Evolutionary conservation across 2,329 filamentous ascomycete species (phyloP).

Genomic region (Thermomyces lanuginosus): DNA sequence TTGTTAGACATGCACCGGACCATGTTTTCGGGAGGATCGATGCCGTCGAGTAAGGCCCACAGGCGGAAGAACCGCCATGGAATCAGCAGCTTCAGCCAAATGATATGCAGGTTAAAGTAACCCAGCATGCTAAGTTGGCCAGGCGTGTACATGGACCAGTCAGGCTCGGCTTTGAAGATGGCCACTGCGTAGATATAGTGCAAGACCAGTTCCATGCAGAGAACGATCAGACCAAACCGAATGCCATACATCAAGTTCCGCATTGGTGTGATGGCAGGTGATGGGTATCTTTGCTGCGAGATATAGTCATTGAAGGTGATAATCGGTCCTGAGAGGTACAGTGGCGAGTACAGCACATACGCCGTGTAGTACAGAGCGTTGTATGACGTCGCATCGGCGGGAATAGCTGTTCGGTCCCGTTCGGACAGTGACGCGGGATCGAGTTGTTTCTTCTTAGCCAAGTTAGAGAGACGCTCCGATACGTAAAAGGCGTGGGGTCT

Average conservation of each 20-base stretch:
- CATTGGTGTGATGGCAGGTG: conserved; percentile 50
- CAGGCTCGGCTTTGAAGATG: conserved; percentile 64
- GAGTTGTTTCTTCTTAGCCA: conserved; percentile 89
- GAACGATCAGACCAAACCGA: conserved; percentile 62
- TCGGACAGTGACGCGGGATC: conserved; percentile 78
- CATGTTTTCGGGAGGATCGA: conserved; percentile 97
- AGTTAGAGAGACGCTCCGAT: conserved; percentile 11
- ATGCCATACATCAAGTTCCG: conserved; percentile 69
- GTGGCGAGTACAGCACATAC: conserved; percentile 77
- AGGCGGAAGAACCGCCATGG: conserved; percentile 98
- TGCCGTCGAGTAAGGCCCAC: conserved; percentile 79
- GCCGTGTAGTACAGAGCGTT: conserved; percentile 75
- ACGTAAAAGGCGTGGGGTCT: conserved; percentile 15
- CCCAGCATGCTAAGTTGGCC: conserved; percentile 79
- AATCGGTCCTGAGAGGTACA: conserved; percentile 87
- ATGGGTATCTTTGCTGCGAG: conserved; percentile 59
- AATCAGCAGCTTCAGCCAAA: conserved; percentile 86
- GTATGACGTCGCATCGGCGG: conserved; percentile 54
- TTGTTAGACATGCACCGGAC: conserved; percentile 91
- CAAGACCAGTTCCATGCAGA: conserved; percentile 79
- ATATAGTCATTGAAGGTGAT: conserved; percentile 98
- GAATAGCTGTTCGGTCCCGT: conserved; percentile 63
- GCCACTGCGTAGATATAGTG: conserved; percentile 91
- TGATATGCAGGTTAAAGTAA: conserved; percentile 90
- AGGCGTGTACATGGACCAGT: conserved; percentile 71